Base-by-base conservation (phyloP, 2,329 filamentous ascomycete genomes). In the Talaromyces amestolkiae region DNA sequence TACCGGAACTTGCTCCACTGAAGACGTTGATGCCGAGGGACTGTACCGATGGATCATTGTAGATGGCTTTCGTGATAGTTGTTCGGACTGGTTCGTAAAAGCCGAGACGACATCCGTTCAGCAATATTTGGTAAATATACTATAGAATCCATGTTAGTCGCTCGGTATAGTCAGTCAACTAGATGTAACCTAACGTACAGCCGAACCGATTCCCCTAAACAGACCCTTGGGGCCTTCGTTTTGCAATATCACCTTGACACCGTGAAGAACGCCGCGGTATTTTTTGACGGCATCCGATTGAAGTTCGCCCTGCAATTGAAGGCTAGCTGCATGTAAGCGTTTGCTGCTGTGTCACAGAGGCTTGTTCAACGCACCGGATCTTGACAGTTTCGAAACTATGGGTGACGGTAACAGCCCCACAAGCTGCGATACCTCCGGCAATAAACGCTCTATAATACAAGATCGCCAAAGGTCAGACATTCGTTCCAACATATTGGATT, bases 361-460 rank as follows among this genome's bases (percentile, higher is more conserved):
- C 39, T 8, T 33, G 66, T 19, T 64, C 41, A 67, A 75, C 84
- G 76, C 83, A 93, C 90, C 93, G 91, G 76, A 98, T 98, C 86
- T 99, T 99, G 77, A 99, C 93, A 13, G 94, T 98, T 81, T 99
- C 95, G 82, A 98, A 98, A 65, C 93, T 93, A 80, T 99, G 95
- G 60, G 95, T 98, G 70, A 96, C 93, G 47, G 94, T 98, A 65
- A 99, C 95, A 70, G 95, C 95, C 75, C 95, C 95, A 81, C 94
- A 98, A 70, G 95, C 95, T 76, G 95, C 95, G 75, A 99, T 91
- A 76, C 95, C 95, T 77, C 95, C 95, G 65, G 95, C 94, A 74
- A 98, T 88, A 83, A 99, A 99, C 68, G 93, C 92, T 71, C 93
- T 87, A 49, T 33, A 59, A 41, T 33, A 47, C 10, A 17, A 31